Evolutionary conservation across 2,329 filamentous ascomycete genomes (phyloP).

Genomic region (Aspergillus versicolor): DNA sequence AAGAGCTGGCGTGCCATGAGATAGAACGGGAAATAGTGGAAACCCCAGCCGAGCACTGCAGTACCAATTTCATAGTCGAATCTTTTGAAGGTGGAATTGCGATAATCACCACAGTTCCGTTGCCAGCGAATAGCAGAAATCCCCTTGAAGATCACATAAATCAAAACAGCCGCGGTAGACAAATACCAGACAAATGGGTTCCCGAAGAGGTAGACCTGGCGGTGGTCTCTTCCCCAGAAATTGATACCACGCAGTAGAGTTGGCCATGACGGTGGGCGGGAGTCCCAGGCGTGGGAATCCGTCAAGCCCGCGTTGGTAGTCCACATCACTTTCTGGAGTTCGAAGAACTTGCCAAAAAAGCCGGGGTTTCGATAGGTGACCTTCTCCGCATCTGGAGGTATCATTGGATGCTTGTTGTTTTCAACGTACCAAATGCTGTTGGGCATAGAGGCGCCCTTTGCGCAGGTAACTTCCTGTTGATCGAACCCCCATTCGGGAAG

Average conservation of each 20-base stretch:
- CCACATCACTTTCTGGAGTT: conserved; percentile 98
- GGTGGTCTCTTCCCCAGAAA: conserved; percentile 94
- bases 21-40: conserved; percentile 99
- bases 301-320: conserved; percentile 93
- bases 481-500: conserved; percentile 97
- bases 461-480: conserved; percentile 98
- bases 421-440: conserved; percentile 99
- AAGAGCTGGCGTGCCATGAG: conserved; percentile 98
- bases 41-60: conserved; percentile 87
- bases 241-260: conserved; percentile 93
- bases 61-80: conserved; percentile 97
- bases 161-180: conserved; percentile 71
- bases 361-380: conserved; percentile 94
- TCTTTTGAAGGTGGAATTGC: conserved; percentile 79
- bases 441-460: conserved; percentile 82
- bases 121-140: conserved; percentile 91
- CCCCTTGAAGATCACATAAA: conserved; percentile 83
- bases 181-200: conserved; percentile 96
- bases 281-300: conserved; percentile 98
- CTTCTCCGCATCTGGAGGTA: conserved; percentile 76
- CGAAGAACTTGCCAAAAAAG: conserved; percentile 97
- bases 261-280: conserved; percentile 89
- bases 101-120: conserved; percentile 85
- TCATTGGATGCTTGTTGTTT: conserved; percentile 77
- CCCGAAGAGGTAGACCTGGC: conserved; percentile 93